A percentile compares a stretch with the other conserved stretches of the same genome.
These are phyloP conservation scores for Cucurbitaria berberidis DNA, from an alignment of 2,329 filamentous ascomycete genomes.

Conservation along the genomic window DNA sequence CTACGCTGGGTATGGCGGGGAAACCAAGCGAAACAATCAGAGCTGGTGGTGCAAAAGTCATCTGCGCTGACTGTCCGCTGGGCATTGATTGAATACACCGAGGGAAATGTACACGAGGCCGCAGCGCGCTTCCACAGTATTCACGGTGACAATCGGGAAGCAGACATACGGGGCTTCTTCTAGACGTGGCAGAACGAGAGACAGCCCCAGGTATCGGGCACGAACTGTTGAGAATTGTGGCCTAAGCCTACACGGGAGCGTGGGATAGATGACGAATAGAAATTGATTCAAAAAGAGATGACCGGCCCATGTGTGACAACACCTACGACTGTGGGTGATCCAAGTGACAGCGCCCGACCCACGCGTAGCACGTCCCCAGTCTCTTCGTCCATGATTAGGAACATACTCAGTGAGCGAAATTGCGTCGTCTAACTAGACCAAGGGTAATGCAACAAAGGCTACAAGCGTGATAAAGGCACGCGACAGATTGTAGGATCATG, in stretches of 20 bases:
- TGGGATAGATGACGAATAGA: neutral
- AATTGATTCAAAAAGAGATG: neutral
- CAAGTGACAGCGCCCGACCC: neutral
- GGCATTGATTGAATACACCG: no score
- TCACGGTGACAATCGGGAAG: neutral
- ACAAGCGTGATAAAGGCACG: neutral
- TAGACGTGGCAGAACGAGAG: neutral
- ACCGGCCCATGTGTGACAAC: neutral
- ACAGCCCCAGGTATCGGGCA: neutral
- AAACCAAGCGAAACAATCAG: conserved; percentile 3
- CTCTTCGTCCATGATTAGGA: neutral
- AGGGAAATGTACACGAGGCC: no score
- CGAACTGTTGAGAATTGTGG: neutral
- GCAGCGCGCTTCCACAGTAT: neutral
- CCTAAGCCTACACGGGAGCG: neutral
- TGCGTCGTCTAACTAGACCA: no score
- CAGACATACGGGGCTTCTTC: neutral
- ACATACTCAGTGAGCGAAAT: neutral
- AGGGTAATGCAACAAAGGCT: no score
- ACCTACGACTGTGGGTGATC: neutral
- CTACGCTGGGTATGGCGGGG: conserved; percentile 2
- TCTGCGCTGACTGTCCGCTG: conserved; percentile 4
- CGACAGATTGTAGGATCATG: neutral
- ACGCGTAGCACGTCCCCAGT: neutral
- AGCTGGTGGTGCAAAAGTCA: conserved; percentile 2